Conservation (phyloP, 768 basidiomycete genomes). For the Epithele typhae region DNA sequence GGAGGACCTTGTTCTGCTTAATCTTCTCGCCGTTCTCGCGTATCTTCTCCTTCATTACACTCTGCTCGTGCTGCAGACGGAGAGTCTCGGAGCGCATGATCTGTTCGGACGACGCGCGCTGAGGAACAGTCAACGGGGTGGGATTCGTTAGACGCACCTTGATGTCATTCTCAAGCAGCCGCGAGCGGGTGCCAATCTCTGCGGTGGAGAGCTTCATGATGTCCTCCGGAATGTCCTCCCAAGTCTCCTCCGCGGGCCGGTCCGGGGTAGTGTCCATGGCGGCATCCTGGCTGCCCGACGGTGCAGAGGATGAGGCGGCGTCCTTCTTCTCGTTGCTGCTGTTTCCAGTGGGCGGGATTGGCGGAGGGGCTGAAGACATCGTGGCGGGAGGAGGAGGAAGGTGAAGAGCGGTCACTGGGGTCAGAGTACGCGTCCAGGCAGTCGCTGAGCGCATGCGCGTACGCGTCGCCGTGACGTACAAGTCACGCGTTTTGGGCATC, state of each 20-base stretch:
- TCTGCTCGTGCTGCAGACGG: slow-evolving; percentile 90
- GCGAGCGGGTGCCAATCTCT: slow-evolving; percentile 83
- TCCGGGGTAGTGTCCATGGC: slow-evolving; percentile 78
- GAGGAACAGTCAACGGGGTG: not conserved
- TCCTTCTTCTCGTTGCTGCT: slow-evolving; percentile 48
- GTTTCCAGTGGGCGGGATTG: slow-evolving; percentile 34
- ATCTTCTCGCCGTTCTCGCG: slow-evolving; percentile 97
- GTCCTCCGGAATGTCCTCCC: slow-evolving; percentile 90
- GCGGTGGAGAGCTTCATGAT: slow-evolving; percentile 75
- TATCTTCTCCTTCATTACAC: slow-evolving; percentile 97
- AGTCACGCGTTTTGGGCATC: slow-evolving; percentile 9
- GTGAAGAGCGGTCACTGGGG: not conserved
- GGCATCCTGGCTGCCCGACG: slow-evolving; percentile 26
- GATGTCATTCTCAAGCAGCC: slow-evolving; percentile 95
- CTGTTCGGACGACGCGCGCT: slow-evolving; percentile 33
- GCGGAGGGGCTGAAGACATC: slow-evolving; percentile 57
- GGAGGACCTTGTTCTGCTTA: slow-evolving; percentile 98
- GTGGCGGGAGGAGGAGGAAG: slow-evolving; percentile 11
- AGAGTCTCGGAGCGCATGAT: slow-evolving; percentile 96
- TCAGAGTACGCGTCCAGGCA: not conserved
- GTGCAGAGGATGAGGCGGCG: slow-evolving; percentile 29
- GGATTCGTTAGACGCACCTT: slow-evolving; percentile 56
- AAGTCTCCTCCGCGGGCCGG: slow-evolving; percentile 68
- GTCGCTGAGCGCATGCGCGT: slow-evolving; percentile 9
- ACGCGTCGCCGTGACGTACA: slow-evolving; percentile 15